Base-by-base conservation (phyloP, 2,329 filamentous ascomycete genomes). In the Neoarthrinium moseri region DNA sequence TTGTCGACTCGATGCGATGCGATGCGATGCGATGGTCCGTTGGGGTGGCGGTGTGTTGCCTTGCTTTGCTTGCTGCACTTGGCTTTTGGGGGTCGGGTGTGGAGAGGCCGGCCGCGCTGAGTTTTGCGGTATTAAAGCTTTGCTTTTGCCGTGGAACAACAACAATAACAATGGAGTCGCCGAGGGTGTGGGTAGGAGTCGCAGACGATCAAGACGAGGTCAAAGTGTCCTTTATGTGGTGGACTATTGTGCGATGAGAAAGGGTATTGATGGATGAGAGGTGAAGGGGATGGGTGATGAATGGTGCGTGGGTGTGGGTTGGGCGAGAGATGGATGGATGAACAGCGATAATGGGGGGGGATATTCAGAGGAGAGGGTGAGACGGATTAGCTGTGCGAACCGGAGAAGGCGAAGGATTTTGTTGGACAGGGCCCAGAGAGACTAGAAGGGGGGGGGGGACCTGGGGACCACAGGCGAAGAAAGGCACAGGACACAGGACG, bases 371-470 rank as follows among this genome's bases (percentile, higher is more conserved):
- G 41, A 36, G 33, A 34, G 34, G 29, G 43, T n/a, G 22, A 39
- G 35, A 22, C 15, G 34, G n/a, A 22, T 10, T 18, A 30, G 33
- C 12, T 17, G 8, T 48, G 50, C 29, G 24, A 24, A 18, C 38
- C 45, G 45, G 45, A 43, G 44, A 47, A 40, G 39, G 45, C 45
- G 39, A 47, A 43, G 45, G 45, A 47, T 47, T 47, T 47, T 47
- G 45, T 47, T 47, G 45, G 39, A 47, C 23, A 36, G 27, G 20
- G n/a, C n/a, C n/a, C n/a, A n/a, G n/a, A n/a, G n/a, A n/a, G n/a
- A n/a, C n/a, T n/a, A n/a, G n/a, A n/a, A n/a, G n/a, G n/a, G n/a
- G n/a, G n/a, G n/a, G n/a, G n/a, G n/a, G n/a, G n/a, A n/a, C n/a
- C n/a, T n/a, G n/a, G n/a, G n/a, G n/a, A n/a, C 24, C 26, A 35